Conservation (phyloP, 345 rosid genomes). For the Triadica sebifera region DNA sequence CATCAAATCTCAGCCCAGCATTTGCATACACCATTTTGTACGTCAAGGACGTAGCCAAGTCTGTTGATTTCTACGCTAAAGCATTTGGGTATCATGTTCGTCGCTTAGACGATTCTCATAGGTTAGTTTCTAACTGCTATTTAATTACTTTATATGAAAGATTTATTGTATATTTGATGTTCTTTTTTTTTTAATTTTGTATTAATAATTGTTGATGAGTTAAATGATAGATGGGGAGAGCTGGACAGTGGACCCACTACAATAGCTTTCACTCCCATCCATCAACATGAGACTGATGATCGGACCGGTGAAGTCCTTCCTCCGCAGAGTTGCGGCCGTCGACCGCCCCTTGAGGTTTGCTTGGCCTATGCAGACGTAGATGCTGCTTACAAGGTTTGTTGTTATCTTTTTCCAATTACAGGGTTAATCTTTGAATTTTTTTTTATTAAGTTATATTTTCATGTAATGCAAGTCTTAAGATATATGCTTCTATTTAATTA, state of each 20-base stretch:
- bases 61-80: conserved; percentile 64
- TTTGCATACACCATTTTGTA: conserved; percentile 65
- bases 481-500: too few relatives aligned
- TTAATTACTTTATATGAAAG: background rate
- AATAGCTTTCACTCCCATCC: conserved; percentile 70
- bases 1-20: conserved; percentile 38
- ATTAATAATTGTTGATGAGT: background rate
- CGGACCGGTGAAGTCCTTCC: conserved; percentile 58
- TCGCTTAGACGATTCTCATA: conserved; percentile 66
- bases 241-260: conserved; percentile 84
- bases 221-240: conserved; percentile 64
- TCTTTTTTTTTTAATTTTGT: background rate
- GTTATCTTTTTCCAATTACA: background rate
- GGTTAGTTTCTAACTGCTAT: conserved; percentile 27
- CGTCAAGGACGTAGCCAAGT: conserved; percentile 67
- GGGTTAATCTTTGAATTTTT: background rate
- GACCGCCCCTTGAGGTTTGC: conserved; percentile 71
- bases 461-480: too few relatives aligned
- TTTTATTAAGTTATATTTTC: background rate
- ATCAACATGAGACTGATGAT: conserved; percentile 79
- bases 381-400: conserved; percentile 70
- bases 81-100: conserved; percentile 72
- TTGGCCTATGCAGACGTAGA: conserved; percentile 71
- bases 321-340: conserved; percentile 21
- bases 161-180: background rate